Evolutionary conservation across 2,329 filamentous ascomycete genomes (phyloP).

Genomic region (Sporothrix brasiliensis): DNA sequence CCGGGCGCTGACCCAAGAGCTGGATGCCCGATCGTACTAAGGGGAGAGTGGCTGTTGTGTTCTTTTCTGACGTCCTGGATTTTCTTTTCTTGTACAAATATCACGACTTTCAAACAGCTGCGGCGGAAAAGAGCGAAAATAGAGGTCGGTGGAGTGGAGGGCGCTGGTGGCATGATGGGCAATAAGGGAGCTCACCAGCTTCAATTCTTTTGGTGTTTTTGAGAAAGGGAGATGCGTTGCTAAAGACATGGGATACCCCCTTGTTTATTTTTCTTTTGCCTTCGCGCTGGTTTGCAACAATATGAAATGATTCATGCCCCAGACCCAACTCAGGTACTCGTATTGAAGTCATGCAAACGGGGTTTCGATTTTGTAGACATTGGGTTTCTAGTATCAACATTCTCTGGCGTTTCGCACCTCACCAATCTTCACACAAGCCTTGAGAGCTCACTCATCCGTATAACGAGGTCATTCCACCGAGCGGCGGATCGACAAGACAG

Average conservation of each 20-base stretch:
- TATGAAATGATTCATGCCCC: neutral
- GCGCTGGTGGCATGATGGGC: no score
- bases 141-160: neutral
- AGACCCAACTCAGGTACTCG: neutral
- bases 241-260: conserved; percentile 12
- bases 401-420: conserved; percentile 22
- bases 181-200: neutral
- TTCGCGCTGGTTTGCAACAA: neutral
- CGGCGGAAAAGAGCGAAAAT: neutral
- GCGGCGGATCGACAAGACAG: neutral
- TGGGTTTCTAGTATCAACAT: neutral
- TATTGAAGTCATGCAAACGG: conserved; percentile 41
- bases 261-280: neutral
- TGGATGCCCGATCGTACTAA: conserved; percentile 39
- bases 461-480: no score
- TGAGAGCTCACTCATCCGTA: conserved; percentile 52
- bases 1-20: conserved; percentile 47
- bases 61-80: neutral
- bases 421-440: conserved; percentile 54
- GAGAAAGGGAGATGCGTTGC: conserved; percentile 1
- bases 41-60: neutral
- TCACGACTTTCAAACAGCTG: neutral
- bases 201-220: neutral
- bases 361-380: conserved; percentile 53
- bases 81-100: neutral